Evolutionary conservation across 768 basidiomycete species (phyloP), one percentile per base, ranked within the genome.

Genomic region (Russula olivacea): DNA sequence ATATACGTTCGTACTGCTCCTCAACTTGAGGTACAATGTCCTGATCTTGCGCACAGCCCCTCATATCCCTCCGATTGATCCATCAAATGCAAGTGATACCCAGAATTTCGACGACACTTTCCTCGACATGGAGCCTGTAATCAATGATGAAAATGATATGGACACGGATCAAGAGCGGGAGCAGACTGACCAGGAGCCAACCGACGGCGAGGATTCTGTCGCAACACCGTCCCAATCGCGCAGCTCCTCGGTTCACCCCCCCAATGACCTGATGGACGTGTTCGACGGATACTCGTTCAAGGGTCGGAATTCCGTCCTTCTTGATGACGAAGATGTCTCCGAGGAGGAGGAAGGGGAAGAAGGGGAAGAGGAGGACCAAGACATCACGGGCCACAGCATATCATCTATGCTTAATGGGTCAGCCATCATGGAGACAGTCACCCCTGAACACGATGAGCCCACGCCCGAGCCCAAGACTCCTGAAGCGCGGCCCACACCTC

Each of bases 81-180:
- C 91, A 23, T 83, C 84, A 48, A 92, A 96, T 75, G 94, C 94
- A 64, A 86, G 87, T 69, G 97, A 99, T 81, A 95, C 92, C 68
- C 91, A 92, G 74, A 98, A 98, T 76, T 99, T 98, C 74, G 96
- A 98, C 74, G 91, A 95, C 66, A 87, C 91, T 45, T 98, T 97
- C 84, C 81, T 98, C 63, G 91, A 91, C 71, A 96, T 98, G 91
- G 88, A 89, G 67, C 92, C 94, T 25, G 87, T 91, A 53, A 84
- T 98, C 65, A 90, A 94, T 66, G 88, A 89, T 69, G 87, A 86
- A 49, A 79, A 82, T 40, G 79, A 79, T 56, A 79, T 78, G 59
- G 86, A 88, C 70, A 88, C 86, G 28, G 88, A 88, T 71, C 83
- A 83, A 68, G 86, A 87, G 64, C 83, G 81, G 14, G 79, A 79